These are phyloP conservation scores for Schoenoplectus tabernaemontani DNA, from an alignment of 202 grass and related monocot genomes.

Conservation along the genomic window DNA sequence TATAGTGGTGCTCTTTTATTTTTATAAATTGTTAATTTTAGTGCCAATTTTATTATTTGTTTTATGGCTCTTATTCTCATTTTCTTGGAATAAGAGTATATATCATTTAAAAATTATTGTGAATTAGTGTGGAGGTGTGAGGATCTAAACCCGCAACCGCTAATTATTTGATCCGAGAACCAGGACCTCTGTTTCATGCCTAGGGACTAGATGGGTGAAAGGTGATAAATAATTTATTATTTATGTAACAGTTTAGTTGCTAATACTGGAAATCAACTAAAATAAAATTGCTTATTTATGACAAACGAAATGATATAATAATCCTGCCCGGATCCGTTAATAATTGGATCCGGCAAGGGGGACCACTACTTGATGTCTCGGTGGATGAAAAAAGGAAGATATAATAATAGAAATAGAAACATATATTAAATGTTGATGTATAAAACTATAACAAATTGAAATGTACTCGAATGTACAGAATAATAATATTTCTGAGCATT, in stretches of 20 bases:
- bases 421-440: background rate
- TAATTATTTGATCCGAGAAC: background rate
- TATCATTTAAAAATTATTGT: no score
- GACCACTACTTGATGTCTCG: slow-evolving; percentile 3
- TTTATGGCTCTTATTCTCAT: no score
- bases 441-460: slow-evolving; percentile 11
- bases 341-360: background rate
- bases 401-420: background rate
- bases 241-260: no score
- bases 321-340: background rate
- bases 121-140: background rate
- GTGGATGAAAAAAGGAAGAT: background rate
- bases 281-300: no score
- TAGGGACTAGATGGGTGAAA: no score
- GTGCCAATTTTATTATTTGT: no score
- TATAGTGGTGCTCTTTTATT: background rate
- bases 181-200: background rate
- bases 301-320: background rate
- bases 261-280: no score
- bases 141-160: background rate
- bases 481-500: slow-evolving; percentile 29
- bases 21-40: background rate
- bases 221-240: background rate
- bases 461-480: slow-evolving; percentile 23
- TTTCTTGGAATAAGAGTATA: no score